Conservation (phyloP, 306 rosid species). For the Cucumis sativus region Cucumber_9930_V3 NC_026655.2:11361001-11361500, state of each 20-base stretch:
- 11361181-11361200: slow-evolving; percentile 76
- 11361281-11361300: background rate
- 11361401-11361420: slow-evolving; percentile 42
- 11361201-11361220: slow-evolving; percentile 69
- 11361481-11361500: background rate
- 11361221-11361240: slow-evolving; percentile 35
- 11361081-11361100: background rate
- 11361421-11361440: slow-evolving; percentile 76
- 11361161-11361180: slow-evolving; percentile 42
- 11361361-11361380: slow-evolving; percentile 62
- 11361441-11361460: background rate
- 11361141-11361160: slow-evolving; percentile 77
- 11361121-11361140: slow-evolving; percentile 84
- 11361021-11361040: background rate
- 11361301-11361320: background rate
- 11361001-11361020: background rate
- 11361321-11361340: background rate
- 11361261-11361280: slow-evolving; percentile 19
- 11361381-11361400: slow-evolving; percentile 46
- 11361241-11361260: slow-evolving; percentile 58
- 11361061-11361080: background rate
- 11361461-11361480: background rate
- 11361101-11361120: slow-evolving; percentile 62
- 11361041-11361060: background rate
- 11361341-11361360: slow-evolving; percentile 75